Conservation (phyloP, 306 rosid species). For the Prunus dulcis region DNA sequence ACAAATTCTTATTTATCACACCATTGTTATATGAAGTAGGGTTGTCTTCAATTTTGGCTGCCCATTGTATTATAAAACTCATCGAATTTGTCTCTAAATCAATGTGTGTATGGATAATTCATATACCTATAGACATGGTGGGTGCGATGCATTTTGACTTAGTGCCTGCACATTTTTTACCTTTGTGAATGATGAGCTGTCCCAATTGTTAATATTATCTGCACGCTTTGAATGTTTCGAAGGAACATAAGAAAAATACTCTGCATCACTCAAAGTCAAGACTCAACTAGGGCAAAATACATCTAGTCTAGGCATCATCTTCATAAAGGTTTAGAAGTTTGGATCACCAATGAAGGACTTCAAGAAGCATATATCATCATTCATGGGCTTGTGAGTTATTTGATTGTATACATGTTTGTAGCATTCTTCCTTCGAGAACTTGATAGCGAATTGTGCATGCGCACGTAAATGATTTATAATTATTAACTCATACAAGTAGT, state of each 20-base stretch:
- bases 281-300: background rate
- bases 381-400: no score
- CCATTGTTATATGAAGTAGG: background rate
- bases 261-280: background rate
- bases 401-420: no score
- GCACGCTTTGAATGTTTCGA: slow-evolving; percentile 5
- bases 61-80: background rate
- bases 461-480: no score
- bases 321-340: background rate
- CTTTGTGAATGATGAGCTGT: background rate
- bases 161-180: background rate
- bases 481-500: no score
- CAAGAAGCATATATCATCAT: no score
- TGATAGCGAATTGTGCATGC: no score
- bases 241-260: background rate
- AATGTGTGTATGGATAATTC: background rate
- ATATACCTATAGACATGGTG: background rate
- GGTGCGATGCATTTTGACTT: background rate
- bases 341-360: background rate
- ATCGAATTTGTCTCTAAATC: background rate
- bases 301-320: background rate
- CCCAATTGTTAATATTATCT: background rate
- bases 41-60: slow-evolving; percentile 1
- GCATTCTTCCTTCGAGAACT: no score
- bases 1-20: background rate